Base-by-base conservation (phyloP, 495 filamentous ascomycete species). In the Hypoxylon cercidicola region DNA sequence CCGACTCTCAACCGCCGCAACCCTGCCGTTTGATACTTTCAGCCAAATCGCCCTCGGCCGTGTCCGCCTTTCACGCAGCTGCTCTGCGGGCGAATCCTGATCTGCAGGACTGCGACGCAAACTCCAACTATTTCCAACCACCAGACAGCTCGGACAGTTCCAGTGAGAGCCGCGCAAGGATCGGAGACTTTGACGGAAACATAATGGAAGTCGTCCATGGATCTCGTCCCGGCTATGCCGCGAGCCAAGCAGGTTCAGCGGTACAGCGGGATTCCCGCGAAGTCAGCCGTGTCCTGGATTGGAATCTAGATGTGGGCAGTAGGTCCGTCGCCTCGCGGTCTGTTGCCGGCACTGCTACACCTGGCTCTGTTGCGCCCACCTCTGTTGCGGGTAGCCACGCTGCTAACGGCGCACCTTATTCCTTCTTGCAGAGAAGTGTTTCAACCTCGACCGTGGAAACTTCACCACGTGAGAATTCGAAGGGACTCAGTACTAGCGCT, bases 161-260 rank as follows among this genome's bases (percentile, higher is more conserved):
- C 9, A 72, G 74, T 45, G 76, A 77, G 23, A 77, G 59, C 32
- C 70, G 65, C 13, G 74, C 78, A 51, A 63, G 60, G 19, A 77
- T 76, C 48, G 72, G 59, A 45, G 84, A 87, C 60, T 75, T 80
- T 19, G 83, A 85, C 72, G 82, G 81, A 35, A 85, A 85, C 70
- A 77, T 74, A 53, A 70, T 86, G 60, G 79, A 83, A 30, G 77
- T 83, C 13, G 72, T 81, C 55, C 79, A 78, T 64, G 69, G 54
- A n/a, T 70, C 68, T 19, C 67, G 59, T 13, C 37, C 64, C 16
- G 55, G 71, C 13, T 78, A 77, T 44, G 58, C 71, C 7, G 32
- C 69, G 7, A 65, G 73, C 39, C 73, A 78, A 43, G 68, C 43
- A 18, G 78, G 76, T 41, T 73, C 75, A 18, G 69, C 74, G 21